Evolutionary conservation across 2,329 filamentous ascomycete genomes (phyloP), one percentile per base, ranked within the genome.

Genomic region (Penicillium fuscoglaucum): DNA sequence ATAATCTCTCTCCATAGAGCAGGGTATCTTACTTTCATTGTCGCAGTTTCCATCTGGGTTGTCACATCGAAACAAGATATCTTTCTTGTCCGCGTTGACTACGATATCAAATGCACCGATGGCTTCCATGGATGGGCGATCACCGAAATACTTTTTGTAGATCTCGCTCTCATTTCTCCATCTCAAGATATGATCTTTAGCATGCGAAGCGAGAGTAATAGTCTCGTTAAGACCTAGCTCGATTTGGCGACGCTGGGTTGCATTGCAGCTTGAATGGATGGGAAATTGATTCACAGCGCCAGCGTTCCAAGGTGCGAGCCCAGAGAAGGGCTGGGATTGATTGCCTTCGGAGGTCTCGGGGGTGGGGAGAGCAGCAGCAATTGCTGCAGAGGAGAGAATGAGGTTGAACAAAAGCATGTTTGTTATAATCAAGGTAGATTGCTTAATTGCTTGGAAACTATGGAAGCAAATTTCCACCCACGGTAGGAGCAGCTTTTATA

Each of bases 261-360:
- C 73, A 66, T 90, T 90, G 76, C 88, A 90, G 26, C 85, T 88
- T 35, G 78, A 70, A 72, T 90, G 87, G 68, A 90, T 87, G 15
- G 76, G 74, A 64, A 74, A 82, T 19, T 75, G 63, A 17, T 62
- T 69, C 8, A 77, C 72, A 2, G 74, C 76, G 13, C 79, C 79
- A 5, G 65, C 59, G 31, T 74, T 59, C 70, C 71, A 72, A 37
- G 69, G 55, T n/a, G 58, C 37, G 13, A 51, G 15, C 2, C 12
- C 35, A 39, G 37, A 50, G 40, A 60, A 63, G 6, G 63, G 61
- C 17, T 45, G 64, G 29, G 56, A 59, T 17, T 43, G 49, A 44
- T 59, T 61, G 9, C 37, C 47, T 13, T 46, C 56, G 1, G 51
- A 26, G 33, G 3, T 33, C 10, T 37, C 52, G 1, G 47, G 41